Evolutionary conservation across 176 grass and related monocot genomes (phyloP), one percentile per base, ranked within the genome.

Genomic region (Otatea glauca): DNA sequence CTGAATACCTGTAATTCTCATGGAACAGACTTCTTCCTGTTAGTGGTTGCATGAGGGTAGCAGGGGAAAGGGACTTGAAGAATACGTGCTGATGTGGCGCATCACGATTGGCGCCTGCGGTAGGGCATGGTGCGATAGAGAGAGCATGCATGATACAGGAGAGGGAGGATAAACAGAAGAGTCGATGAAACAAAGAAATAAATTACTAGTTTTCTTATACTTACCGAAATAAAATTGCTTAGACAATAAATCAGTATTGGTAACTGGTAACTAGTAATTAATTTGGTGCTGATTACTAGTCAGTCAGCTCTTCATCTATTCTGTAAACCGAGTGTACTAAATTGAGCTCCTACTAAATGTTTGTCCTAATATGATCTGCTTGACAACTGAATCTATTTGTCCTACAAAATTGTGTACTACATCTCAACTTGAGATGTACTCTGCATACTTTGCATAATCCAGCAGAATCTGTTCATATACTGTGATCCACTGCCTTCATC

Each of bases 401-500:
- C 72, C 61, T 37, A 39, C 44, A 12, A 17, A 71, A 86, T 68
- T 38, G 71, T 66, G 14, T 65, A 2, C 21, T 24, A 13, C 13
- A 16, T 39, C 67, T 79, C 67, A 65, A 63, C 14, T 86, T 72
- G 75, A 72, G 67, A 72, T 42, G 75, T 38, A 47, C 10, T 63
- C 74, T 70, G 64, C 55, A 29, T 65, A 43, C 50, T 65, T 79
- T 24, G 61, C 35, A 51, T 23, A 29, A 49, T 15, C 48, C 64
- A 37, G 37, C 18, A 78, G 37, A 67, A 74, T 75, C 69, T 24
- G 61, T 51, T 55, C 77, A 45, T 74, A 65, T 81, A 64, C 18
- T 75, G 42, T 75, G 51, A 32, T 5, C 71, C 48, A 38, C 62
- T 48, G 25, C 71, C 35, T 4, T 2, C 35, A 2, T 2, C 35